phyloP scores from a whole-genome alignment of 2,329 filamentous ascomycete species.

The Fusarium burgessii region DNA sequence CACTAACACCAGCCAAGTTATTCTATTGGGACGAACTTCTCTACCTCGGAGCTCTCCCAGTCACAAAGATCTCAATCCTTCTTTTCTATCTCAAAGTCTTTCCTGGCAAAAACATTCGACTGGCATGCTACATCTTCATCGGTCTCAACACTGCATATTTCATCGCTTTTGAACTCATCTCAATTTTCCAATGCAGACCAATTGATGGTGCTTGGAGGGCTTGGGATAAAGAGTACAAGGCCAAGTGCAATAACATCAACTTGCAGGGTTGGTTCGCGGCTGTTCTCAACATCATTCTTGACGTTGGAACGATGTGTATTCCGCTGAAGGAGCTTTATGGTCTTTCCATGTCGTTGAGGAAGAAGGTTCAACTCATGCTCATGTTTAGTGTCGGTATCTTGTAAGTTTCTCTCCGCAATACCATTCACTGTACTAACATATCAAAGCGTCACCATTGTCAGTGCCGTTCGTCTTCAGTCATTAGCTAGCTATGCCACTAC shows the following conservation, averaged over 20 bases:
- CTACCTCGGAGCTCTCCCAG: constrained; percentile 3
- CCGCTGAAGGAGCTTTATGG: constrained; percentile 15
- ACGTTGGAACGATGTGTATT: constrained; percentile 49
- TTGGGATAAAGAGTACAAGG: constrained; percentile 59
- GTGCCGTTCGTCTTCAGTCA: constrained; percentile 14
- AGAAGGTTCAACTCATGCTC: constrained; percentile 28
- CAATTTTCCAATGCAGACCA: constrained; percentile 61
- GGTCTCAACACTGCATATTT: constrained; percentile 35
- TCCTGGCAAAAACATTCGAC: not conserved
- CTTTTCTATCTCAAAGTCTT: constrained; percentile 29
- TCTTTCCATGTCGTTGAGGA: constrained; percentile 5
- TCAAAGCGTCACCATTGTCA: constrained; percentile 14
- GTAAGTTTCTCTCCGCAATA: not conserved
- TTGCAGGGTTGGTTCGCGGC: constrained; percentile 62
- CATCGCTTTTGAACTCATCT: constrained; percentile 48
- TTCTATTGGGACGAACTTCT: constrained; percentile 22
- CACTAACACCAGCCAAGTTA: not conserved
- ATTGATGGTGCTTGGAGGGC: constrained; percentile 61
- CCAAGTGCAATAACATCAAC: constrained; percentile 61
- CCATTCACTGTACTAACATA: not conserved
- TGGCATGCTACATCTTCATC: constrained; percentile 25
- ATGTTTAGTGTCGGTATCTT: constrained; percentile 29
- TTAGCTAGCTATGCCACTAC: constrained; percentile 26
- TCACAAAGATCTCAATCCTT: constrained; percentile 17
- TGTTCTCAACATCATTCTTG: constrained; percentile 60